phyloP scores from a whole-genome alignment of 345 rosid genomes.

The Citropsis articulata region DNA sequence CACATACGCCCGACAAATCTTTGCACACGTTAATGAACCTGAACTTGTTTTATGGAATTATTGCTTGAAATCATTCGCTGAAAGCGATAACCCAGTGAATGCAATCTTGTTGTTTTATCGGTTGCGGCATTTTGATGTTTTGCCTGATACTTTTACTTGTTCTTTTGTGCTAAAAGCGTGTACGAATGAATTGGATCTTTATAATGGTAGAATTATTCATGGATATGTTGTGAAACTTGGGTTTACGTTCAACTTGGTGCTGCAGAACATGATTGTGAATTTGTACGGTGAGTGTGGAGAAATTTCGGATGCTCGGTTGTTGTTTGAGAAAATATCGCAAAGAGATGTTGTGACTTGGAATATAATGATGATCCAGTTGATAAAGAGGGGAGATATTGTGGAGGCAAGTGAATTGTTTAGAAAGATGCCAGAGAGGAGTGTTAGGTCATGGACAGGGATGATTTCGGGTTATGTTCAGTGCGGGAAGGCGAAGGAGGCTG shows the following conservation, averaged over 20 bases:
- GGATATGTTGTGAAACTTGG: slow-evolving; percentile 38
- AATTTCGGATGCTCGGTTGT: slow-evolving; percentile 23
- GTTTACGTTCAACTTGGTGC: slow-evolving; percentile 26
- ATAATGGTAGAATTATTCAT: slow-evolving; percentile 23
- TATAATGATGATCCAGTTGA: slow-evolving; percentile 26
- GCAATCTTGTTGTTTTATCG: slow-evolving; percentile 26
- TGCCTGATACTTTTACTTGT: slow-evolving; percentile 34
- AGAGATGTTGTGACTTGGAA: slow-evolving; percentile 40
- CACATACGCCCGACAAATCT: slow-evolving; percentile 27
- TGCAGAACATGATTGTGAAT: slow-evolving; percentile 31
- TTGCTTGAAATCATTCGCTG: slow-evolving; percentile 33
- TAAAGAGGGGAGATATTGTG: slow-evolving; percentile 24
- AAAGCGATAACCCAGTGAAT: slow-evolving; percentile 24
- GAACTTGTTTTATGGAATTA: slow-evolving; percentile 35
- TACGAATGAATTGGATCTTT: slow-evolving; percentile 11
- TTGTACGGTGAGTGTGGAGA: slow-evolving; percentile 31
- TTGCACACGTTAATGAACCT: slow-evolving; percentile 2
- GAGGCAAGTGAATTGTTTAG: slow-evolving; percentile 22
- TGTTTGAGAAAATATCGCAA: slow-evolving; percentile 41
- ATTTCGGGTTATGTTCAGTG: slow-evolving; percentile 28
- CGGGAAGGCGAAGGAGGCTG: slow-evolving; percentile 28
- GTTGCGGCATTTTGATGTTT: slow-evolving; percentile 23
- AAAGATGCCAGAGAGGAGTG: slow-evolving; percentile 34
- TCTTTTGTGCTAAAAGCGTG: slow-evolving; percentile 39
- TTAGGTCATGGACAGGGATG: slow-evolving; percentile 38